Conservation (phyloP, 2,329 filamentous ascomycete species). For the Xylaria sp. region DNA sequence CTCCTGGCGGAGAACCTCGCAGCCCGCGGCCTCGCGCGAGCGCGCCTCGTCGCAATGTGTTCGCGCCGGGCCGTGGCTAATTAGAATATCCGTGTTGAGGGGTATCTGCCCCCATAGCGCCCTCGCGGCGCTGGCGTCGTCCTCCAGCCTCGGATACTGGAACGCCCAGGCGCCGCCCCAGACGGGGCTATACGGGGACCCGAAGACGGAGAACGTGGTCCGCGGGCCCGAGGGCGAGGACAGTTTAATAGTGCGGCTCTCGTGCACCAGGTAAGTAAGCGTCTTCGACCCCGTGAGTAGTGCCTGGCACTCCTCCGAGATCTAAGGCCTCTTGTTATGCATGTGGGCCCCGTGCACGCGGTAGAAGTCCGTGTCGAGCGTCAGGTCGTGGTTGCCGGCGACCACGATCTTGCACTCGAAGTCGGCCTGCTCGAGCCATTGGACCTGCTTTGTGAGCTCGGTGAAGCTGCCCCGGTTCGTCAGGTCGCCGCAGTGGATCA, state of each 20-base stretch:
- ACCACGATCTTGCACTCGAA: slow-evolving; percentile 78
- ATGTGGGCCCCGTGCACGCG: slow-evolving; percentile 62
- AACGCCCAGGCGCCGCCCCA: slow-evolving; percentile 71
- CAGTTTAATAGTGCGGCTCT: slow-evolving; percentile 65
- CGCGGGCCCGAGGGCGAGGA: slow-evolving; percentile 63
- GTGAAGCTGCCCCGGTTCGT: slow-evolving; percentile 75
- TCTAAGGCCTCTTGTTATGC: slow-evolving; percentile 67
- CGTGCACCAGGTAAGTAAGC: slow-evolving; percentile 71
- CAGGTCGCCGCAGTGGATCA: slow-evolving; percentile 81
- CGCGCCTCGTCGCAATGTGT: slow-evolving; percentile 66
- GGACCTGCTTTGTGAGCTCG: slow-evolving; percentile 69
- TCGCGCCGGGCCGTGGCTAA: slow-evolving; percentile 76
- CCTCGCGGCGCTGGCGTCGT: slow-evolving; percentile 34
- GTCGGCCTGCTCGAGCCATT: slow-evolving; percentile 74
- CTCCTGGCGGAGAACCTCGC: slow-evolving; percentile 66
- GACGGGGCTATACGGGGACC: slow-evolving; percentile 73
- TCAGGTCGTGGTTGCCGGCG: slow-evolving; percentile 81
- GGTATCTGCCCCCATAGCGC: slow-evolving; percentile 71
- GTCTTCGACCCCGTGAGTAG: slow-evolving; percentile 64
- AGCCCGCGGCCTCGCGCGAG: slow-evolving; percentile 62
- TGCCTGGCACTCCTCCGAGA: slow-evolving; percentile 62
- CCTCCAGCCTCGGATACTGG: slow-evolving; percentile 60
- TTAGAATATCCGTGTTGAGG: slow-evolving; percentile 69
- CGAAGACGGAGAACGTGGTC: slow-evolving; percentile 75
- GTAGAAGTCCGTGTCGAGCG: slow-evolving; percentile 74